A percentile compares a stretch with the other conserved stretches of the same genome.
phyloP scores from a whole-genome alignment of 768 basidiomycete genomes.

The Leccinum disarticulatum region DNA sequence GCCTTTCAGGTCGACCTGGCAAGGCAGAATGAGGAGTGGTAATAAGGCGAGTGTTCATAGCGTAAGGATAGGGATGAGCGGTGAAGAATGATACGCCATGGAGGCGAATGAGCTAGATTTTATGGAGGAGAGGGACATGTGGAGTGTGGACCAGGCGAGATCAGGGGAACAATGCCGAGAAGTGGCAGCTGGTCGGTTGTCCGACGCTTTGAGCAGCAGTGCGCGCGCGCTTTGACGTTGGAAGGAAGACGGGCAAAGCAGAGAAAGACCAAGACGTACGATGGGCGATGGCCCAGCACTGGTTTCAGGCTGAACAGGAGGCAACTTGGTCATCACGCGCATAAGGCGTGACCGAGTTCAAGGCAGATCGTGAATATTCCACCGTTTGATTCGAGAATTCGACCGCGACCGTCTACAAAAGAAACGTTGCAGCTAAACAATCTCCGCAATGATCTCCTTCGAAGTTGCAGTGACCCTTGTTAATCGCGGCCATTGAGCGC shows the following conservation, averaged over 20 bases:
- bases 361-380: constrained; percentile 2
- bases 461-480: background rate
- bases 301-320: constrained; percentile 12
- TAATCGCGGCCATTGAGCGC: background rate
- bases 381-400: constrained; percentile 7
- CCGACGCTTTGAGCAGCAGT: constrained; percentile 8
- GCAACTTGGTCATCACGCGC: constrained; percentile 16
- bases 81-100: constrained; percentile 4
- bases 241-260: background rate
- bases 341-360: constrained; percentile 13
- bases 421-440: constrained; percentile 18
- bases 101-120: constrained; percentile 7
- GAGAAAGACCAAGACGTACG: background rate
- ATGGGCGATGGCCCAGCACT: constrained; percentile 5
- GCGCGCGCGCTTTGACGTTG: constrained; percentile 14
- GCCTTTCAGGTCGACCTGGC: constrained; percentile 9
- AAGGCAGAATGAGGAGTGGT: constrained; percentile 16
- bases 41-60: constrained; percentile 10
- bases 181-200: background rate
- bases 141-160: constrained; percentile 20
- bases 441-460: constrained; percentile 16
- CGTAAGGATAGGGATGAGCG: constrained; percentile 5
- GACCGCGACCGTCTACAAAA: background rate
- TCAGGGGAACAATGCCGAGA: constrained; percentile 18
- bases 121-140: constrained; percentile 18